Evolutionary conservation across 495 filamentous ascomycete genomes (phyloP).

Genomic region (Polyplosphaeria fusca): DNA sequence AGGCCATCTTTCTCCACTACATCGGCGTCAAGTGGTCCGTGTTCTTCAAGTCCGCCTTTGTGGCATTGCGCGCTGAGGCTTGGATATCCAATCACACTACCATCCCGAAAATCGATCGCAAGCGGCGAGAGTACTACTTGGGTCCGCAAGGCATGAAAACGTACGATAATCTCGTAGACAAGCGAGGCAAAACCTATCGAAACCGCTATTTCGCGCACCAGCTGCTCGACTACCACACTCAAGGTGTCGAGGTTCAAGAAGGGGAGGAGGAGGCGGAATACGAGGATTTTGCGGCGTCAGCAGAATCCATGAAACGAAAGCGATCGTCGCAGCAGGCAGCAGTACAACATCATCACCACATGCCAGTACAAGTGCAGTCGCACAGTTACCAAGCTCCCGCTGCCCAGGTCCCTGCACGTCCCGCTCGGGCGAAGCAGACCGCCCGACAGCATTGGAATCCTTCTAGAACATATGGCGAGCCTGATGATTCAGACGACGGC

Average conservation of each 20-base stretch:
- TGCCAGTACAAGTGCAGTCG: constrained; percentile 2
- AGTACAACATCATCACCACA: not conserved
- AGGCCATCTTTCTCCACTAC: constrained; percentile 63
- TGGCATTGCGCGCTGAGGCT: constrained; percentile 44
- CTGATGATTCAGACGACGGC: constrained; percentile 34
- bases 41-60: constrained; percentile 51
- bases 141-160: constrained; percentile 26
- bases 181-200: constrained; percentile 45
- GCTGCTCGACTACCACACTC: constrained; percentile 34
- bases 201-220: constrained; percentile 57
- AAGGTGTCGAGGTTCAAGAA: constrained; percentile 35
- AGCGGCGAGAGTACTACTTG: constrained; percentile 52
- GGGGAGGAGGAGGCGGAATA: constrained; percentile 45
- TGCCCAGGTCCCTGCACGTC: not conserved
- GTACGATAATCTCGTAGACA: constrained; percentile 36
- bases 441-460: not conserved
- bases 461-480: not conserved
- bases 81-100: constrained; percentile 42
- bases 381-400: not conserved
- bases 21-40: constrained; percentile 62
- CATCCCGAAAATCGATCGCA: constrained; percentile 47
- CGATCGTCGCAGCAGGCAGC: not conserved
- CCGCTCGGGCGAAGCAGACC: no score
- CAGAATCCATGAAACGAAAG: not conserved
- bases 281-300: not conserved